Base-by-base conservation (phyloP, 768 basidiomycete genomes). In the Russula sp. region DNA sequence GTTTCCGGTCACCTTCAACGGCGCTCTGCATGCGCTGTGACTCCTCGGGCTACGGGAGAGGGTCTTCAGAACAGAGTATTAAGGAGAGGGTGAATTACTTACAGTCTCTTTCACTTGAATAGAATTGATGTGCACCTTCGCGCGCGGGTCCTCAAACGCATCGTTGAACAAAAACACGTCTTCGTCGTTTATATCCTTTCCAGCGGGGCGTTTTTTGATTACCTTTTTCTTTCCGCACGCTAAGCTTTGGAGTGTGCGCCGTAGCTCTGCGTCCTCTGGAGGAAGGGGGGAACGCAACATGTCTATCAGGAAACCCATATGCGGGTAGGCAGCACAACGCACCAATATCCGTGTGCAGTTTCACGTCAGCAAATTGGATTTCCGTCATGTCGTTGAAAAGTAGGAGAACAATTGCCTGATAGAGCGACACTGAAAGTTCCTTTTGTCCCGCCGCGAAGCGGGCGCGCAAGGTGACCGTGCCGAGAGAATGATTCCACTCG, bases 81-180 rank as follows among this genome's bases (percentile, higher is more conserved):
- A 11, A 48, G 31, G 32, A 49, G 32, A n/a, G 48, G 45, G 34
- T 8, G 22, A 55, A 7, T 8, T 11, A 76, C 88, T 63, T 70
- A 95, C 93, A 64, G 93, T 86, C 68, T 95, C 89, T 71, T 94
- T 94, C 16, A 87, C 89, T 73, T 98, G 97, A 54, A 99, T 96
- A 22, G 94, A 91, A 71, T 94, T 96, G 76, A 98, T 95, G 74
- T 91, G 91, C 45, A 99, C 82, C 68, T 87, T 91, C 42, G 84
- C 75, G 47, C 84, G 80, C 7, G 87, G 80, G 69, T 96, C 89
- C 34, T 84, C 84, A 73, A 98, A 98, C 9, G 84, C 84, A 35
- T 81, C 76, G 72, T 98, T 97, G 77, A 88, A 94, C 37, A 75
- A 74, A 73, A 99, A 98, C 49, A 81, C 71, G 70, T 98, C 97